phyloP scores from a whole-genome alignment of 179 eudicot genomes.

The Camellia oleifera region DNA sequence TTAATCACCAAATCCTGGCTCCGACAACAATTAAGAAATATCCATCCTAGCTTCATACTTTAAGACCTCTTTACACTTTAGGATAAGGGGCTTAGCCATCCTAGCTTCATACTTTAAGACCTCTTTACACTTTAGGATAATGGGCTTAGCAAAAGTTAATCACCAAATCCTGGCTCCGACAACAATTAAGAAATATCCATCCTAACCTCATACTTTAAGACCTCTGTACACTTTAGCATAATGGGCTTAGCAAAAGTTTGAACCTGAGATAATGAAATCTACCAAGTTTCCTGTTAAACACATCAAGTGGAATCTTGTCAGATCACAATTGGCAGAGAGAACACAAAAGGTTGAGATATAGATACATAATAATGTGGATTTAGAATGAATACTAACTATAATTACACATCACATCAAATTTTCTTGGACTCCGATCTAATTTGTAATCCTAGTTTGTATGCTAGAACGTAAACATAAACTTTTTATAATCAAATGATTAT shows the following conservation, averaged over 20 bases:
- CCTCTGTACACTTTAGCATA: conserved; percentile 88
- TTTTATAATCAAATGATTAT: no score
- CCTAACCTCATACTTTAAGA: not conserved
- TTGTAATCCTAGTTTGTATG: no score
- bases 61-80: conserved; percentile 4
- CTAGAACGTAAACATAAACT: no score
- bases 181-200: no score
- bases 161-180: no score
- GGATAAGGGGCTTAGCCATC: not conserved
- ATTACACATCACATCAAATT: not conserved
- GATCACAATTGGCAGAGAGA: not conserved
- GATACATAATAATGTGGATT: not conserved
- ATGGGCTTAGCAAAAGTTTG: conserved; percentile 60
- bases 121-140: conserved; percentile 60
- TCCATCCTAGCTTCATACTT: not conserved
- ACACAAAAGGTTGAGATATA: not conserved
- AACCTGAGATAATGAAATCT: conserved; percentile 71
- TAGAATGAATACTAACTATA: not conserved
- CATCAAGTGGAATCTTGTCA: conserved; percentile 15
- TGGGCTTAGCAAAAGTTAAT: conserved; percentile 38
- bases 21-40: not conserved
- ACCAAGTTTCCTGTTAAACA: conserved; percentile 74
- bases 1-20: no score
- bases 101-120: conserved; percentile 26
- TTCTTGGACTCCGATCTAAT: not conserved